A percentile compares a stretch with the other conserved stretches of the same genome.
Conservation (phyloP, 345 rosid genomes). For the Eucalyptus marginata region DNA sequence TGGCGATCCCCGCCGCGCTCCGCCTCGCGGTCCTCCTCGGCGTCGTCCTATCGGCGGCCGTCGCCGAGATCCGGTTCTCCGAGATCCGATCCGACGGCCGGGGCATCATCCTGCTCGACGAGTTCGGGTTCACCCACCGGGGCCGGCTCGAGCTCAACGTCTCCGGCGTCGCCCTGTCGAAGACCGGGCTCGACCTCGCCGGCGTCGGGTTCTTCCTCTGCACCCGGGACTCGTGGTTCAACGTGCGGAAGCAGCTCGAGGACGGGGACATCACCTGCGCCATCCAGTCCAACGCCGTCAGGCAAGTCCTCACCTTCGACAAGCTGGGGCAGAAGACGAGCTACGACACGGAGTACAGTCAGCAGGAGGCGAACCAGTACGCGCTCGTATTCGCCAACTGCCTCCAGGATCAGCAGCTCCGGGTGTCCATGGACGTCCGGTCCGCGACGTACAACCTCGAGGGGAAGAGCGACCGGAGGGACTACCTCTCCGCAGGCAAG, state of each 20-base stretch:
- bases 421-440: conserved; percentile 66
- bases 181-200: conserved; percentile 54
- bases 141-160: conserved; percentile 78
- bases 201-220: conserved; percentile 91
- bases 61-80: conserved; percentile 58
- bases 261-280: conserved; percentile 71
- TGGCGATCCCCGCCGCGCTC: neutral
- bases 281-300: conserved; percentile 52
- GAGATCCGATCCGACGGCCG: conserved; percentile 75
- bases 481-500: conserved; percentile 82
- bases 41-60: neutral
- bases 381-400: conserved; percentile 85
- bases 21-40: neutral
- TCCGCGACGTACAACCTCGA: conserved; percentile 92
- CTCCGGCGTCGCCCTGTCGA: conserved; percentile 37
- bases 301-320: conserved; percentile 53
- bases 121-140: conserved; percentile 80
- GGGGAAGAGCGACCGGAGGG: conserved; percentile 34
- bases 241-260: conserved; percentile 65
- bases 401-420: conserved; percentile 25
- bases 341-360: conserved; percentile 1
- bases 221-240: conserved; percentile 78
- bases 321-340: conserved; percentile 14
- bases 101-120: conserved; percentile 65
- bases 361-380: conserved; percentile 65